Evolutionary conservation across 2,329 filamentous ascomycete genomes (phyloP).

Genomic region (Lachnellula hyalina): DNA sequence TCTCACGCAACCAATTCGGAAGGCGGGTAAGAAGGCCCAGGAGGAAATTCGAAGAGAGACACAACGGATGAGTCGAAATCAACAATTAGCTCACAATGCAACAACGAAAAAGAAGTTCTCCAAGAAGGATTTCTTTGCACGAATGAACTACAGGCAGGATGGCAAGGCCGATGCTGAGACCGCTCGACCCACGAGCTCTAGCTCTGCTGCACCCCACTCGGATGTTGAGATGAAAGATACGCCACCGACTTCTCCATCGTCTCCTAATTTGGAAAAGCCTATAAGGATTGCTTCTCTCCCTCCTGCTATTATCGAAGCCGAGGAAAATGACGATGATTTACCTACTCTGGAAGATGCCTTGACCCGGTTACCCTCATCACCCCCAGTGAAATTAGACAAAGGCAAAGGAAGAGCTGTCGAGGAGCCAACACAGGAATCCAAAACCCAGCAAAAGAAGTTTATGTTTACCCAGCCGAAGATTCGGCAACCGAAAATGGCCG

Average conservation of each 20-base stretch:
- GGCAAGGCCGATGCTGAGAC: slow-evolving; percentile 31
- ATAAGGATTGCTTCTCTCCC: not conserved
- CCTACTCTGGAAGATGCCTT: slow-evolving; percentile 18
- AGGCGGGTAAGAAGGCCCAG: slow-evolving; percentile 89
- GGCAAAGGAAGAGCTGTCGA: slow-evolving; percentile 51
- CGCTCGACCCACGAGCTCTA: slow-evolving; percentile 48
- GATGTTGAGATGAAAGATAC: slow-evolving; percentile 54
- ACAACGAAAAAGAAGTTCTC: slow-evolving; percentile 88
- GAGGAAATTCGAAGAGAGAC: slow-evolving; percentile 96
- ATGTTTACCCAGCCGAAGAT: slow-evolving; percentile 33
- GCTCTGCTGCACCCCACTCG: slow-evolving; percentile 40
- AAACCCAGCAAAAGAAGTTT: slow-evolving; percentile 17
- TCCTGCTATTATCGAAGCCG: not conserved
- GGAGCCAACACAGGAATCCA: slow-evolving; percentile 14
- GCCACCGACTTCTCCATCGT: slow-evolving; percentile 66
- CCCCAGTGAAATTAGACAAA: slow-evolving; percentile 10
- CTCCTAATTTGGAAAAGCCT: slow-evolving; percentile 29
- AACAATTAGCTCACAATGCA: slow-evolving; percentile 86
- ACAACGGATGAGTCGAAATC: slow-evolving; percentile 80
- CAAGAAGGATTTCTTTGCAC: slow-evolving; percentile 74
- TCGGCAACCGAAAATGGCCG: slow-evolving; percentile 34
- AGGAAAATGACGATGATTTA: slow-evolving; percentile 10
- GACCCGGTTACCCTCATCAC: slow-evolving; percentile 12
- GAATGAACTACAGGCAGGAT: slow-evolving; percentile 65
- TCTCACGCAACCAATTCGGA: slow-evolving; percentile 71